Evolutionary conservation across 768 basidiomycete genomes (phyloP), one percentile per base, ranked within the genome.

Genomic region (Rhodotorula toruloides): DNA sequence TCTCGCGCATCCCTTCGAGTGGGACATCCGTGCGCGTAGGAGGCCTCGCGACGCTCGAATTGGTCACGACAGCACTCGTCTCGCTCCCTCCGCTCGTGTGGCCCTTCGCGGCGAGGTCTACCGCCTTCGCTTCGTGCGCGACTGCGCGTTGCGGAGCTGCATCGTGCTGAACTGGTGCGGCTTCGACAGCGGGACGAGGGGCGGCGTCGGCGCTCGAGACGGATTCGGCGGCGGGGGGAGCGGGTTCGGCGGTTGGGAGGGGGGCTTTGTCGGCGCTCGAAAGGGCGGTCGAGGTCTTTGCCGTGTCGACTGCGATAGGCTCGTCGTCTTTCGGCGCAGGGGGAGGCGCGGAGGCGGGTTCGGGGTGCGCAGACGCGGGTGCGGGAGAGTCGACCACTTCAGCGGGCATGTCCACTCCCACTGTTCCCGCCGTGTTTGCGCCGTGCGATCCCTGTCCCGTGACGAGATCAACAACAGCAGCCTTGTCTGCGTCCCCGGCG

Each of bases 211-310:
- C 43, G 37, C 32, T 44, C 14, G 60, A 8, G 37, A 61, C 32
- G 32, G 42, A 7, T 27, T 54, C 55, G 46, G 39, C 57, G 36
- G 66, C 42, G 22, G 56, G 56, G 3, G 61, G 61, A 16, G 66
- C 61, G 2, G 56, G 61, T 14, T 58, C 66, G 44, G 19, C 29
- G 17, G 66, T 61, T 5, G 66, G 66, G n/a, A 50, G 49, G 1
- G 66, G 66, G 17, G 65, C 65, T 16, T 54, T 29, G 55, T 67
- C 65, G 39, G 43, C 54, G 7, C 49, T n/a, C 5, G 59, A 54
- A 25, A 67, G 16, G 21, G 21, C n/a, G 19, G 47, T 47, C 27
- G 36, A 6, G 6, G 19, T 17, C 22, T 59, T 59, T 4, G 37
- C 21, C 8, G 58, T 59, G 58, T 59, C 58, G 48, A 59, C 27